Evolutionary conservation across 139 green algal species (phyloP), one percentile per base, ranked within the genome.

Genomic region (Eudorina sp.): DNA sequence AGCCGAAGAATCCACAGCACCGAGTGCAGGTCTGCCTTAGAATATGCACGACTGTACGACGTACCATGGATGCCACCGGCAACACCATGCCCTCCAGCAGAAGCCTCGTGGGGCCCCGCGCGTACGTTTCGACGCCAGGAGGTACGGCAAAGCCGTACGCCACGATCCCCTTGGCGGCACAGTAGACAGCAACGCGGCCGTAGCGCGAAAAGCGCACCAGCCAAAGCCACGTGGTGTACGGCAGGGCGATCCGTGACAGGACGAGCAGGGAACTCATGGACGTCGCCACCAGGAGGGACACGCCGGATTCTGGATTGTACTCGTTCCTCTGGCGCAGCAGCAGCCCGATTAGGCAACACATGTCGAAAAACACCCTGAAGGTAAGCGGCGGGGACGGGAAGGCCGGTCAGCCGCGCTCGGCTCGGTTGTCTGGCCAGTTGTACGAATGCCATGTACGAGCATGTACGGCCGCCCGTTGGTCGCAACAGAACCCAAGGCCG

Each of bases 81-180:
- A 81, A 1, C 6, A 81, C 21, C 11, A 81, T 8, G 18, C 73
- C 73, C 46, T 81, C 73, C 73, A 81, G 62, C 46, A 81, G 34
- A 25, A 81, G 27, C 8, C 62, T 16, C 45, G 34, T 29, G 27
- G 14, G 11, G 29, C 73, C 73, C 4, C 2, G 46, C 29, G n/a
- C n/a, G 46, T 81, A 81, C 0, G 73, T 31, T 45, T 29, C 16
- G 1, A 62, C 45, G 45, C 73, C 73, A 7, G n/a, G 45, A 4
- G 73, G 73, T 45, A 29, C 11, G 14, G 73, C 27, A 43, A 81
- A 81, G 45, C 73, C 73, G 46, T 7, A 43, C 8, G 41, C 73
- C 11, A 81, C 25, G 11, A 81, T 9, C 8, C 43, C 43, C 73
- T 81, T 81, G 25, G 73, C 27, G 7, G 45, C 31, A 16, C n/a